Evolutionary conservation across 2,329 filamentous ascomycete species (phyloP).

Genomic region (Fusarium sp.): DNA sequence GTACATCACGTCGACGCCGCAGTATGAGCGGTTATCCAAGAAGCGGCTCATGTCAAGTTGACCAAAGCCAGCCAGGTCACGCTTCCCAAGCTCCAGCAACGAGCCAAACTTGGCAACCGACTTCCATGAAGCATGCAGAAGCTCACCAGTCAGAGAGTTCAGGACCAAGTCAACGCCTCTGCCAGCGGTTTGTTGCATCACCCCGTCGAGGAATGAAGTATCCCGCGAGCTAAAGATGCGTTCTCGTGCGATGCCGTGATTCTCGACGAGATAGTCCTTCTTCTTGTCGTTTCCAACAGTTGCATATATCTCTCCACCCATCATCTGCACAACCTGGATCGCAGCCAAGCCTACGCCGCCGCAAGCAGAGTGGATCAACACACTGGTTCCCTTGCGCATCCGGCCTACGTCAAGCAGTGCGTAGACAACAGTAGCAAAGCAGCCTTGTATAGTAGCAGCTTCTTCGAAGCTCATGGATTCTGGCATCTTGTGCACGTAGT

Average conservation of each 20-base stretch:
- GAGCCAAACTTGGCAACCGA: slow-evolving; percentile 49
- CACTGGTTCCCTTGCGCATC: slow-evolving; percentile 46
- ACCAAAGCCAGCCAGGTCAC: slow-evolving; percentile 38
- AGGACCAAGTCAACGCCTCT: slow-evolving; percentile 49
- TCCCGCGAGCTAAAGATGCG: slow-evolving; percentile 47
- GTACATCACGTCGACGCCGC: slow-evolving; percentile 26
- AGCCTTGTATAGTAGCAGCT: slow-evolving; percentile 47
- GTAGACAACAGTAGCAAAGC: slow-evolving; percentile 46
- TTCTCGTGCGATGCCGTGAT: slow-evolving; percentile 42
- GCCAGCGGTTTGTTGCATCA: slow-evolving; percentile 42
- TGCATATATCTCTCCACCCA: slow-evolving; percentile 40
- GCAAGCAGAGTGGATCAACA: slow-evolving; percentile 49
- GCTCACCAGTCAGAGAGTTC: slow-evolving; percentile 47
- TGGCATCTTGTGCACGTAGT: slow-evolving; percentile 46
- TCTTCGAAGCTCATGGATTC: slow-evolving; percentile 47
- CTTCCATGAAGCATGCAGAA: slow-evolving; percentile 46
- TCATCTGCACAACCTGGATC: slow-evolving; percentile 41
- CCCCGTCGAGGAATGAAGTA: slow-evolving; percentile 41
- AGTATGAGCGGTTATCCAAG: slow-evolving; percentile 32
- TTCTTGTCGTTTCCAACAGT: slow-evolving; percentile 44
- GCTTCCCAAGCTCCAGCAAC: slow-evolving; percentile 50
- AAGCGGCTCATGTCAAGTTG: slow-evolving; percentile 28
- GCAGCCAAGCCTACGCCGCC: slow-evolving; percentile 48
- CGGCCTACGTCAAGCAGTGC: slow-evolving; percentile 32
- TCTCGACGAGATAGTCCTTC: slow-evolving; percentile 40